phyloP scores from a whole-genome alignment of 495 filamentous ascomycete species.

The Wilcoxina mikolae region DNA sequence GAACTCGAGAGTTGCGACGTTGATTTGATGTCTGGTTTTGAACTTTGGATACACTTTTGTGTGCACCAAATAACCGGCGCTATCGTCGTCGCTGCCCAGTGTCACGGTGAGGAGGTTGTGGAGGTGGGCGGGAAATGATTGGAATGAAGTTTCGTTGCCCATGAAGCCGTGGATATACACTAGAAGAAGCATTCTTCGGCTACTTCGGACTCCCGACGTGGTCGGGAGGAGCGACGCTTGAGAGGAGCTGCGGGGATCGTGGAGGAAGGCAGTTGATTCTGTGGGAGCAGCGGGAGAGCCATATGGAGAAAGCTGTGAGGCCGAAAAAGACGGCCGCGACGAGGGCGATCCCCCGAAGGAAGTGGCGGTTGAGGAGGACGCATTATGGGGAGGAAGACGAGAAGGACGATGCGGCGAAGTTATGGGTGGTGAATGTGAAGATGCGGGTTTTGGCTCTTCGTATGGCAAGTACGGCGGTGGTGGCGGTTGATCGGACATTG shows the following conservation, averaged over 20 bases:
- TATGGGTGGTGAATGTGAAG: neutral
- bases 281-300: neutral
- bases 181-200: slow-evolving; percentile 49
- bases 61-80: slow-evolving; percentile 63
- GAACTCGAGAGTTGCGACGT: slow-evolving; percentile 63
- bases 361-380: neutral
- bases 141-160: slow-evolving; percentile 78
- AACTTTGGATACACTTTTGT: slow-evolving; percentile 88
- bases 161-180: slow-evolving; percentile 90
- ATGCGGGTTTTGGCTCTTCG: neutral
- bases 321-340: neutral
- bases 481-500: neutral
- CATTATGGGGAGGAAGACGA: slow-evolving; percentile 2
- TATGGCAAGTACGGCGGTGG: slow-evolving; percentile 1
- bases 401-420: neutral
- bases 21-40: slow-evolving; percentile 61
- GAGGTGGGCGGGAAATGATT: slow-evolving; percentile 73
- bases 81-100: slow-evolving; percentile 30
- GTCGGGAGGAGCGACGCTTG: slow-evolving; percentile 3
- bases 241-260: slow-evolving; percentile 3
- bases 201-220: neutral
- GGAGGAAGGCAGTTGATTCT: neutral
- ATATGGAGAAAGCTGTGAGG: neutral
- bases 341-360: neutral
- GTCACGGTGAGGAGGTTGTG: slow-evolving; percentile 59